phyloP scores from a whole-genome alignment of 2,329 filamentous ascomycete species.

The Monosporascus cannonballus region DNA sequence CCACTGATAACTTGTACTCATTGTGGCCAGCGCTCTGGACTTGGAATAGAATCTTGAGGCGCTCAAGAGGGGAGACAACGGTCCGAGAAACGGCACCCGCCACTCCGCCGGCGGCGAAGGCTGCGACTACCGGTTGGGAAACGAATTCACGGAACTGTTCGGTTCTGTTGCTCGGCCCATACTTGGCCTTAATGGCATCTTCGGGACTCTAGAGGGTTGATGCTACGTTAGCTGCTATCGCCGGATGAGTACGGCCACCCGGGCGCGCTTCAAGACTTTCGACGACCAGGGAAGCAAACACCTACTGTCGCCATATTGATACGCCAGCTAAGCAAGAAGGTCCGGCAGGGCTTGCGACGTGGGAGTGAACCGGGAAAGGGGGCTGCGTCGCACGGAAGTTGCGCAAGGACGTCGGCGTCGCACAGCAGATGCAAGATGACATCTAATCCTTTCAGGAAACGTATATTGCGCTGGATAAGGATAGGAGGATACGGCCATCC shows the following conservation, averaged over 20 bases:
- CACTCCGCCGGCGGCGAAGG: slow-evolving; percentile 89
- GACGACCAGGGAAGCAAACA: slow-evolving; percentile 9
- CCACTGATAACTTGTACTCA: slow-evolving; percentile 89
- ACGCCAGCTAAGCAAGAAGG: slow-evolving; percentile 7
- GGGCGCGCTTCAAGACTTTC: not conserved
- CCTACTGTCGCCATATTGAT: slow-evolving; percentile 33
- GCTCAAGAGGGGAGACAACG: slow-evolving; percentile 91
- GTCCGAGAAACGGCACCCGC: slow-evolving; percentile 96
- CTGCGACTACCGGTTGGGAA: slow-evolving; percentile 79
- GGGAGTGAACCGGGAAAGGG: slow-evolving; percentile 1
- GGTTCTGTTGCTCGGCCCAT: slow-evolving; percentile 19
- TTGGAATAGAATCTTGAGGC: slow-evolving; percentile 96
- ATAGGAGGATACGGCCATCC: not conserved
- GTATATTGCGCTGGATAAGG: not conserved
- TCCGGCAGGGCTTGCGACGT: slow-evolving; percentile 5
- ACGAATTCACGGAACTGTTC: slow-evolving; percentile 44
- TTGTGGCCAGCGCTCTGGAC: slow-evolving; percentile 84
- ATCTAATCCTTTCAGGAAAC: slow-evolving; percentile 7
- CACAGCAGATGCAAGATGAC: not conserved
- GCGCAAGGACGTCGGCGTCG: not conserved
- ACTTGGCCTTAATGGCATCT: slow-evolving; percentile 23
- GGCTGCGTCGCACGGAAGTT: slow-evolving; percentile 9
- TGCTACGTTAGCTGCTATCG: slow-evolving; percentile 12
- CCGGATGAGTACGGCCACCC: not conserved
- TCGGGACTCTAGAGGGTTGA: slow-evolving; percentile 16